These are phyloP conservation scores for Solanum gandarillasii DNA, from an alignment of 257 asterid genomes.

Conservation along the genomic window DNA sequence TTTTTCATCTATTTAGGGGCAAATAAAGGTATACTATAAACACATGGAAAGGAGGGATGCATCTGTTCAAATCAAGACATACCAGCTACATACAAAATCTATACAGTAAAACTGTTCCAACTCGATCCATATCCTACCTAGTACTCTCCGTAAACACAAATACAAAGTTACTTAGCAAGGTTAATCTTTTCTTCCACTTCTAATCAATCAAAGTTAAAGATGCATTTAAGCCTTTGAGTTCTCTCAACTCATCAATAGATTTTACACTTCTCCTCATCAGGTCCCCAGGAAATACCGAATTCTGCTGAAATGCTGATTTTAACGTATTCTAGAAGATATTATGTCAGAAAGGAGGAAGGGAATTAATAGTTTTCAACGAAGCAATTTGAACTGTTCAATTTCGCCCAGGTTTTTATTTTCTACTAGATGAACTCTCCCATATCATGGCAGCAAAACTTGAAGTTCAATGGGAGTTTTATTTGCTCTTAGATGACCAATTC, in stretches of 20 bases:
- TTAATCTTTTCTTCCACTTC: not conserved
- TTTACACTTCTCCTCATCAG: not conserved
- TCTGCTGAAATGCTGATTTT: not conserved
- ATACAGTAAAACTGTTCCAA: not conserved
- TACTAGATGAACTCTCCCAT: not conserved
- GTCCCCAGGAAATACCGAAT: not conserved
- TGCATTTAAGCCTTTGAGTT: not conserved
- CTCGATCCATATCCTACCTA: not conserved
- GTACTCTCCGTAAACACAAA: not conserved
- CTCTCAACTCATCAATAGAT: not conserved
- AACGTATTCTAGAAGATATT: not conserved
- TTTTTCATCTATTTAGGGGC: not conserved
- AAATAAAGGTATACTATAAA: not conserved
- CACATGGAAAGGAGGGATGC: not conserved
- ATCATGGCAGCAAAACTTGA: not conserved
- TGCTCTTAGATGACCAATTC: not conserved
- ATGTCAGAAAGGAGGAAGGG: not conserved
- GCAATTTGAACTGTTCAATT: not conserved
- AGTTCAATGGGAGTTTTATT: not conserved
- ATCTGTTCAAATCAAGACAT: not conserved
- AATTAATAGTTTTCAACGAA: not conserved
- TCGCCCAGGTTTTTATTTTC: not conserved
- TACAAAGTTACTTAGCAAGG: not conserved
- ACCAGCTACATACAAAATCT: not conserved
- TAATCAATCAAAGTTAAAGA: not conserved